Percentiles rank a stretch among this genome's conserved stretches.
These are phyloP conservation scores for Phialophora tarda DNA, from an alignment of 2,329 filamentous ascomycete genomes.

Conservation along the genomic window DNA sequence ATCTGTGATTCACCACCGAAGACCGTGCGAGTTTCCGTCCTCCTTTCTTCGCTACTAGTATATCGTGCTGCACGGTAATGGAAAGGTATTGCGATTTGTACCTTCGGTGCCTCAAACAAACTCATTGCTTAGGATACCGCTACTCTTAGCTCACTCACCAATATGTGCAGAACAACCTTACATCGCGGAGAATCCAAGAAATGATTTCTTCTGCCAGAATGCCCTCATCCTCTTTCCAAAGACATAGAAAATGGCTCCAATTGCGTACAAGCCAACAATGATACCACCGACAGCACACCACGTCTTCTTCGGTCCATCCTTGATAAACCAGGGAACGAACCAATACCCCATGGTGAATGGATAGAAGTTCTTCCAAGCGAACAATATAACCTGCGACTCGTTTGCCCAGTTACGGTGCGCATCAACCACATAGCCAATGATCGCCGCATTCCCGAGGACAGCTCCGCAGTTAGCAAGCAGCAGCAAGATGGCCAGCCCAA, in stretches of 20 bases:
- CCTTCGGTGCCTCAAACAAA: too few relatives aligned
- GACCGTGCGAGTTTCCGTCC: too few relatives aligned
- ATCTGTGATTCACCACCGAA: too few relatives aligned
- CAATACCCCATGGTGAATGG: conserved; percentile 49
- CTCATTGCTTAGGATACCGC: too few relatives aligned
- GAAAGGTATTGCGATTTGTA: too few relatives aligned
- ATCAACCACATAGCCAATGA: conserved; percentile 95
- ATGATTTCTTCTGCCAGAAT: conserved; percentile 22
- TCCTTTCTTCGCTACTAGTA: too few relatives aligned
- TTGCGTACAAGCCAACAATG: conserved; percentile 7
- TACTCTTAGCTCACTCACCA: background rate
- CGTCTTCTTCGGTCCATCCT: conserved; percentile 74
- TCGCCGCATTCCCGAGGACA: conserved; percentile 83
- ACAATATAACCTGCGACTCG: conserved; percentile 89
- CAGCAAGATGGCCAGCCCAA: conserved; percentile 90
- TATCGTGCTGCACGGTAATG: too few relatives aligned
- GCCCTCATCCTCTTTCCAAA: conserved; percentile 20
- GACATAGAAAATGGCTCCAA: conserved; percentile 14
- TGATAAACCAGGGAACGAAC: conserved; percentile 69
- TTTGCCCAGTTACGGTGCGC: conserved; percentile 91
- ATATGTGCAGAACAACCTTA: background rate
- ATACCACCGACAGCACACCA: conserved; percentile 85
- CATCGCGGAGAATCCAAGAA: conserved; percentile 10
- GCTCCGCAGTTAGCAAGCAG: conserved; percentile 90
- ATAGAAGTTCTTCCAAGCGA: conserved; percentile 94